Percentiles rank a stretch among this genome's conserved stretches.
phyloP scores from a whole-genome alignment of 495 filamentous ascomycete genomes.

The Talaromyces liani region DNA sequence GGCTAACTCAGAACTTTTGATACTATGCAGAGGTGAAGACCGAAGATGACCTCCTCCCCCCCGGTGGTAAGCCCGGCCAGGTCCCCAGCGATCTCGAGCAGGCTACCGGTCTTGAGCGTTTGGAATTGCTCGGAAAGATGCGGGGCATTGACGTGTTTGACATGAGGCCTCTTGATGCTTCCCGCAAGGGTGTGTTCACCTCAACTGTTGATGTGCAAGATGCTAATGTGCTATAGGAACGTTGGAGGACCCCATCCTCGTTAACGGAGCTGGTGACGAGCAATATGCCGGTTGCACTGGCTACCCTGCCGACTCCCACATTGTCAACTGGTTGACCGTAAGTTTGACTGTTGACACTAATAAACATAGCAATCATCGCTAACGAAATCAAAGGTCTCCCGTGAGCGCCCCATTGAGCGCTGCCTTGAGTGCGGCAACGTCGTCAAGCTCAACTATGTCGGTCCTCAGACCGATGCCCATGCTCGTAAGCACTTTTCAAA shows the following conservation, averaged over 20 bases:
- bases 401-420: slow-evolving; percentile 83
- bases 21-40: slow-evolving; percentile 64
- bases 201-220: background rate
- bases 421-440: slow-evolving; percentile 94
- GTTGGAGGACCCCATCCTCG: slow-evolving; percentile 77
- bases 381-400: slow-evolving; percentile 59
- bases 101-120: slow-evolving; percentile 91
- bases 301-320: slow-evolving; percentile 83
- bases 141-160: slow-evolving; percentile 97
- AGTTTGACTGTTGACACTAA: slow-evolving; percentile 18
- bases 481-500: slow-evolving; percentile 28
- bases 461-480: slow-evolving; percentile 64
- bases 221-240: slow-evolving; percentile 54
- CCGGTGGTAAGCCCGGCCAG: slow-evolving; percentile 73
- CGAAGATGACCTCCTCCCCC: slow-evolving; percentile 72
- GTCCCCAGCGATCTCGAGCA: slow-evolving; percentile 92
- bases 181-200: slow-evolving; percentile 60
- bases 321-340: slow-evolving; percentile 84
- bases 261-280: slow-evolving; percentile 87
- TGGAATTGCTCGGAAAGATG: slow-evolving; percentile 99
- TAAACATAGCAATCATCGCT: background rate
- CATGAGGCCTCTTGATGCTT: slow-evolving; percentile 91
- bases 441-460: slow-evolving; percentile 95
- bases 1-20: slow-evolving; percentile 1
- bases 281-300: slow-evolving; percentile 97